Base-by-base conservation (phyloP, 106 monocot genomes). In the Amphibolis antarctica region DNA sequence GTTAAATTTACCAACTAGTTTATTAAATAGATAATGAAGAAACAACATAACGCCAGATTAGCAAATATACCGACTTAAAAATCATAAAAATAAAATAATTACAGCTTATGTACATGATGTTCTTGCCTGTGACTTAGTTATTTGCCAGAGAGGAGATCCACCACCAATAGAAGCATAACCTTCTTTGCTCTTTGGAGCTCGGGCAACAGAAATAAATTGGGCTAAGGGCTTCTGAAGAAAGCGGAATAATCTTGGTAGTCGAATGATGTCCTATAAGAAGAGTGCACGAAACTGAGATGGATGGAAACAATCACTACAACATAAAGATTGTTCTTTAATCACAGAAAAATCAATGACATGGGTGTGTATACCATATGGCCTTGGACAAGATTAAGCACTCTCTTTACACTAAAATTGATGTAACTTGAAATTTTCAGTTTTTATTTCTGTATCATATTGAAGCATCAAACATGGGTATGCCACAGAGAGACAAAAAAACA, bases 91-190 rank as follows among this genome's bases (percentile, higher is more conserved):
- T 53, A 12, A 53, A 26, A 15, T 15, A 23, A 57, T 17, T 4
- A 25, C 12, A 61, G 47, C 17, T 21, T 52, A 51, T 20, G 36
- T 44, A 46, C n/a, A 18, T 53, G 4, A 49, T 19, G 58, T 7
- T 25, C 57, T 57, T 79, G 44, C 93, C 79, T 93, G 93, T 64
- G 85, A 81, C 71, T 83, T 85, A 77, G 93, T 93, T 80, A 89
- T 93, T 54, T 83, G 78, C 3, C 93, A 72, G 47, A 93, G 81
- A 56, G 93, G 93, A 75, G 93, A 93, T 44, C 93, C 93, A 64
- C 93, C 93, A 65, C 93, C 93, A 62, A 93, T 93, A 44, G 93
- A 88, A 53, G 93, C 88, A 85, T 93, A 93, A 15, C 93, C 93
- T 81, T 93, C 93, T 77, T 83, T 93, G 62, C 93, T 93, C 74